Evolutionary conservation across 805 yeast genomes (phyloP), one percentile per base, ranked within the genome.

Genomic region (Nakazawaea ernobii): DNA sequence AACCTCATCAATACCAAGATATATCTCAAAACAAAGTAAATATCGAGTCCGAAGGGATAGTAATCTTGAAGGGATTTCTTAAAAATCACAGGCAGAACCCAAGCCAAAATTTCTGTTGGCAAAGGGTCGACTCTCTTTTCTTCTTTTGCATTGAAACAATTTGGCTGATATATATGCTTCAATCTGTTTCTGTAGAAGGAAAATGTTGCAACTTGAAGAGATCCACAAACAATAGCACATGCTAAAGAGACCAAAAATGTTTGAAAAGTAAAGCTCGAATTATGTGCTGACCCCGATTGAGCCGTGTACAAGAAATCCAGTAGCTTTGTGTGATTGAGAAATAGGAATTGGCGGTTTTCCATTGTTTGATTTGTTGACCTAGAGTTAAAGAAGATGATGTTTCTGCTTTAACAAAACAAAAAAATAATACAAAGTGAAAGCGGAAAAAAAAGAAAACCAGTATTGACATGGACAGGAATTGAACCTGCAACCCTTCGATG

Each of bases 401-500:
- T 20, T 5, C 5, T 20, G 24, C 5, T 20, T 5, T 26, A 30
- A n/a, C 7, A n/a, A 6, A 24, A 42, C 13, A 28, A 17, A 33
- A 42, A 35, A 35, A 43, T 35, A 15, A 26, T 13, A 6, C 15
- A 20, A 35, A 43, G 13, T 15, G 17, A 13, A 36, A 11, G 20
- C 20, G 8, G 6, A 39, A 32, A 29, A 40, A 40, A 62, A 63
- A 61, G 57, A 54, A 61, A 61, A 56, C 57, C 65, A 68, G 62
- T 68, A 59, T 51, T 79, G 84, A 79, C 82, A 79, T 84, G 83
- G 84, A 80, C 87, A 81, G 86, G 87, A 81, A 79, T 81, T 77
- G 87, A 81, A 81, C 87, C 86, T 81, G 86, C 87, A 81, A 77
- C 87, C 87, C 79, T 80, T 79, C 81, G 87, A 80, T 80, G 65